Evolutionary conservation across 1,139 yeast genomes (phyloP), one percentile per base, ranked within the genome.

Genomic region (Lodderomyces oxycetoniae): DNA sequence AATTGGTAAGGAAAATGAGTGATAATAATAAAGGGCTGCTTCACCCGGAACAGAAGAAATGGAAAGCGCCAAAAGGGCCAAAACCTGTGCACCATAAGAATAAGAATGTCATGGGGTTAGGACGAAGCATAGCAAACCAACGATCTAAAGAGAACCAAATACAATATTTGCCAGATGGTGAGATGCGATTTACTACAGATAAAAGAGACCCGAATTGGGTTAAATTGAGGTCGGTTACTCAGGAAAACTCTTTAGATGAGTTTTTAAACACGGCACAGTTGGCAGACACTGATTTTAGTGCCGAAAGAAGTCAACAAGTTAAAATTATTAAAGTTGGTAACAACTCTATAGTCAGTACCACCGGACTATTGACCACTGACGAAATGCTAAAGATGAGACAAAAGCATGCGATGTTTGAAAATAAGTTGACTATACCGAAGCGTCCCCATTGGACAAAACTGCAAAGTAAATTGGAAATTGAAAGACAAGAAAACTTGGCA

Each of bases 271-370:
- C 97, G 8, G 98, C 98, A 1, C 94, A 86, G 56, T 71, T 93
- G 44, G 96, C 97, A 2, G 96, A 88, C 53, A 88, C 93, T 13
- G 98, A 91, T 64, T 91, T 93, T 60, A 80, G 95, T 5, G 96
- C 98, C 3, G 96, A 89, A 46, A 79, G 83, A 50, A 74, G 79
- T 38, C 79, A 83, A 35, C 87, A 83, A 50, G 91, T 91, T 40
- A 83, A 83, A 53, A 87, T 93, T 49, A 82, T 91, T 45, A 77
- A 80, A 53, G 78, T 82, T 40, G 87, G 85, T 32, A 74, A 74
- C 51, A 77, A 77, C 31, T 63, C 69, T 20, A 63, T 72, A 37
- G 68, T 71, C 13, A 64, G 58, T 47, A 67, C 61, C 43, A 57
- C 44, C 41, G 72, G 73, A 5, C 55, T 86, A 37, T 65, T 89